Percentiles rank a stretch among this genome's conserved stretches.
phyloP scores from a whole-genome alignment of 257 asterid species.

The Marsdenia floribunda region DNA sequence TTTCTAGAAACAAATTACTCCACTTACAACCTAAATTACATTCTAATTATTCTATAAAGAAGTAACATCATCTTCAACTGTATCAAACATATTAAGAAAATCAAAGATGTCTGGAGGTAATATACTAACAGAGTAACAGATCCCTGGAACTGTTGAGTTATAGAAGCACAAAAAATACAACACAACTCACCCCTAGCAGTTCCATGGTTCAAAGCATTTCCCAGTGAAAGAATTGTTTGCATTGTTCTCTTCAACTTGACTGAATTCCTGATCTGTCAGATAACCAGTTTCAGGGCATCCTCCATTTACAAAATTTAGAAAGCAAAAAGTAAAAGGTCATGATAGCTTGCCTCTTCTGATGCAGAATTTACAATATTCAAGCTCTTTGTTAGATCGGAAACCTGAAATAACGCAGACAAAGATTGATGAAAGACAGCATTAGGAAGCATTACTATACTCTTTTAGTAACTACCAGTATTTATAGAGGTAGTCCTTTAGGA shows the following conservation, averaged over 20 bases:
- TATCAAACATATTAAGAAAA: neutral
- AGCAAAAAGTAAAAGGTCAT: slow-evolving; percentile 16
- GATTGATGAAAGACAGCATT: too few relatives aligned
- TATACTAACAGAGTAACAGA: too few relatives aligned
- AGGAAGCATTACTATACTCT: too few relatives aligned
- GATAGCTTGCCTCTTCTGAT: slow-evolving; percentile 64
- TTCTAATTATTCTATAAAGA: neutral
- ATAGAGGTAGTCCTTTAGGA: too few relatives aligned
- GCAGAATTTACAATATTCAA: slow-evolving; percentile 58
- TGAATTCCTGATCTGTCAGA: slow-evolving; percentile 68
- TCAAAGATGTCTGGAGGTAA: neutral
- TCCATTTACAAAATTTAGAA: neutral
- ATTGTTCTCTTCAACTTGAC: slow-evolving; percentile 74
- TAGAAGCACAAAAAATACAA: slow-evolving; percentile 5
- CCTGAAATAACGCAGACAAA: slow-evolving; percentile 27
- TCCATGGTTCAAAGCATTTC: slow-evolving; percentile 89
- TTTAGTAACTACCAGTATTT: too few relatives aligned
- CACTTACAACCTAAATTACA: neutral
- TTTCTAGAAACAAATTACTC: neutral
- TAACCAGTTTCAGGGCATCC: slow-evolving; percentile 19
- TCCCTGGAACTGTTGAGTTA: neutral
- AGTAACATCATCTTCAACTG: neutral
- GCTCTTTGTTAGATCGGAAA: slow-evolving; percentile 50
- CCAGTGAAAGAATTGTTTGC: slow-evolving; percentile 76
- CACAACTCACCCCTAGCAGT: slow-evolving; percentile 70